Evolutionary conservation across 148 eudicot genomes (phyloP), one percentile per base, ranked within the genome.

Genomic region (Polygonum aviculare): DNA sequence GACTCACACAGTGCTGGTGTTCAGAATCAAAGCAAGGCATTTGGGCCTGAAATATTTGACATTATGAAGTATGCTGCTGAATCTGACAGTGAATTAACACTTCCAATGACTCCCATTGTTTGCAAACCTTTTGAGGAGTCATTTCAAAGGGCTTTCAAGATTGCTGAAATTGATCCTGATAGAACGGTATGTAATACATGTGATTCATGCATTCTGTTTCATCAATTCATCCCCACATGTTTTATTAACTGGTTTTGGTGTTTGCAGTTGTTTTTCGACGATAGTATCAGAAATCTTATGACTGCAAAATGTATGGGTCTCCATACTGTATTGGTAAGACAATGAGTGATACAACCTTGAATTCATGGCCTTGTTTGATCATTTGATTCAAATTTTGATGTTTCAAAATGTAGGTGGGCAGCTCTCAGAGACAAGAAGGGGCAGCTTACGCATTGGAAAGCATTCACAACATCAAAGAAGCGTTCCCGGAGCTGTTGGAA

Each of bases 401-500:
- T 31, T 2, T 55, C 7, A 60, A 62, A 44, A 48, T 69, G 67
- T 77, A 94, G 98, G 92, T 94, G 51, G 98, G 98, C 21, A 82
- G 84, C 72, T 87, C 97, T 15, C 87, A 88, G 71, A 84, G 77
- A 76, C 38, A 81, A 2, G 70, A 80, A 14, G 96, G 97, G 0
- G 97, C 80, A 52, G 98, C 92, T 77, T 86, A 84, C 74, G 96
- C 92, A 3, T 82, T 94, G 41, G 96, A 89, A 84, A 89, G 97
- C 82, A 94, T 92, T 77, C 98, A 94, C 78, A 94, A 94, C 59
- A 89, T 94, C 35, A 89, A 81, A 82, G 97, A 94, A 81, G 97
- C 97, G 14, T 85, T 94, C 62, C 94, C 96, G 0, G 93, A 92
- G 83, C 82, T 94, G 55, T 87, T 90, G 82, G 94, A 86, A 74